Conservation (phyloP, 345 rosid genomes). For the Gossypium rotundifolium region DNA sequence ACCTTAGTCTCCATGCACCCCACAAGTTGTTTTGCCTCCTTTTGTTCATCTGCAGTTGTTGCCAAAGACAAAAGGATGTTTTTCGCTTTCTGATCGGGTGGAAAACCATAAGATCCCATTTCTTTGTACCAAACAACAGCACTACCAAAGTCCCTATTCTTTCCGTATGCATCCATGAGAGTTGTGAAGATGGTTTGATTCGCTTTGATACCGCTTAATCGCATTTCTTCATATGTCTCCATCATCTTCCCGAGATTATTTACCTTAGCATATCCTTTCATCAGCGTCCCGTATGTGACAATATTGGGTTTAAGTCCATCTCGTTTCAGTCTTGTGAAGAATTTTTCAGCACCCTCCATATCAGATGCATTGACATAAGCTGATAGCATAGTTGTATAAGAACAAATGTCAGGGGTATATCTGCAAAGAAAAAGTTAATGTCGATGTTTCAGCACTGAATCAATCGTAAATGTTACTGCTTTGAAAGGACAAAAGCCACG, state of each 20-base stretch:
- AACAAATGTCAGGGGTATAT: conserved; percentile 68
- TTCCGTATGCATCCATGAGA: conserved; percentile 89
- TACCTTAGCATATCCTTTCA: conserved; percentile 77
- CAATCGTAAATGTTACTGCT: neutral
- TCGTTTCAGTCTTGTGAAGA: conserved; percentile 64
- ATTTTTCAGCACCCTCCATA: conserved; percentile 91
- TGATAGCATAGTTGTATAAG: conserved; percentile 89
- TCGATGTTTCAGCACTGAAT: neutral
- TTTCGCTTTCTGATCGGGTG: conserved; percentile 85
- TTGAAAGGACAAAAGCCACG: neutral
- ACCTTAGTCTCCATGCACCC: conserved; percentile 31
- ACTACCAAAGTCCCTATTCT: conserved; percentile 67
- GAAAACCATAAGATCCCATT: conserved; percentile 61
- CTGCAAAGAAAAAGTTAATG: conserved; percentile 30
- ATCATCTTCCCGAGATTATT: conserved; percentile 68
- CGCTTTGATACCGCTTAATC: conserved; percentile 45
- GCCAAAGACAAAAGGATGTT: conserved; percentile 79
- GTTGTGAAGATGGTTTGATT: conserved; percentile 80
- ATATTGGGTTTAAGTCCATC: conserved; percentile 67
- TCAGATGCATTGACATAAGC: conserved; percentile 88
- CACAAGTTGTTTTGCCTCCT: conserved; percentile 55
- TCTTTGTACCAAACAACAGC: conserved; percentile 82
- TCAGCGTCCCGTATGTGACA: conserved; percentile 74
- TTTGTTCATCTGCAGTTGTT: conserved; percentile 51
- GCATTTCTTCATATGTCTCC: conserved; percentile 70